These are phyloP conservation scores for Colletotrichum graminicola DNA, from an alignment of 2,329 filamentous ascomycete genomes.

Conservation along the genomic window DNA sequence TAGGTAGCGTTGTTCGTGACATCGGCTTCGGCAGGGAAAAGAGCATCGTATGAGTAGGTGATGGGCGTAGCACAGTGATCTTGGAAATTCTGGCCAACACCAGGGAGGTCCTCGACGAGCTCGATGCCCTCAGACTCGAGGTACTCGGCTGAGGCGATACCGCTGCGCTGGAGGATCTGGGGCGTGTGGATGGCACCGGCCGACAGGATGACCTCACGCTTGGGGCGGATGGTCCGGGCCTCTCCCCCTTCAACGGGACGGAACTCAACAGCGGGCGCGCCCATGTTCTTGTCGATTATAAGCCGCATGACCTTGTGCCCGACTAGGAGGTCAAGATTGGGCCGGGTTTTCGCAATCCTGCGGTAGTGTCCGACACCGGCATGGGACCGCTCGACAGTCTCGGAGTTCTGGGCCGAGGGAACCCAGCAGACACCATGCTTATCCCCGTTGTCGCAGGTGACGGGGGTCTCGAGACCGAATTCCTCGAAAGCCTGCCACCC, in stretches of 20 bases:
- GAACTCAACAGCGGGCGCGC: slow-evolving; percentile 43
- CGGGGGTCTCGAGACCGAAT: slow-evolving; percentile 44
- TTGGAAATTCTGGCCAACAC: slow-evolving; percentile 64
- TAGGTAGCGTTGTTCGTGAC: slow-evolving; percentile 49
- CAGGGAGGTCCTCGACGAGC: slow-evolving; percentile 59
- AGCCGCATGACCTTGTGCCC: slow-evolving; percentile 49
- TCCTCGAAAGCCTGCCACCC: slow-evolving; percentile 44
- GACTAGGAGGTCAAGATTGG: slow-evolving; percentile 47
- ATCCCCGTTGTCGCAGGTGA: slow-evolving; percentile 48
- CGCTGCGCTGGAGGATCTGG: slow-evolving; percentile 64
- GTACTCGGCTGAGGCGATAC: slow-evolving; percentile 58
- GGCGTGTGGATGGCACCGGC: slow-evolving; percentile 65
- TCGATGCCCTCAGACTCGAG: slow-evolving; percentile 59
- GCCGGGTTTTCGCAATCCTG: slow-evolving; percentile 44
- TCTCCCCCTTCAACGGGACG: slow-evolving; percentile 43
- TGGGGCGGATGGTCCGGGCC: slow-evolving; percentile 47
- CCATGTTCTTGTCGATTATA: slow-evolving; percentile 32
- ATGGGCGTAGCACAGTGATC: slow-evolving; percentile 51
- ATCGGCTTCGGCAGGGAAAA: slow-evolving; percentile 1
- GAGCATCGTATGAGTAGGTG: slow-evolving; percentile 40
- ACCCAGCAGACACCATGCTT: slow-evolving; percentile 51
- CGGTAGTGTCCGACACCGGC: slow-evolving; percentile 49
- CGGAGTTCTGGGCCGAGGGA: slow-evolving; percentile 47
- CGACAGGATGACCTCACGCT: slow-evolving; percentile 62
- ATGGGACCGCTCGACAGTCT: slow-evolving; percentile 47